Conservation (phyloP, 768 basidiomycete species). For the Russula brevipes region DNA sequence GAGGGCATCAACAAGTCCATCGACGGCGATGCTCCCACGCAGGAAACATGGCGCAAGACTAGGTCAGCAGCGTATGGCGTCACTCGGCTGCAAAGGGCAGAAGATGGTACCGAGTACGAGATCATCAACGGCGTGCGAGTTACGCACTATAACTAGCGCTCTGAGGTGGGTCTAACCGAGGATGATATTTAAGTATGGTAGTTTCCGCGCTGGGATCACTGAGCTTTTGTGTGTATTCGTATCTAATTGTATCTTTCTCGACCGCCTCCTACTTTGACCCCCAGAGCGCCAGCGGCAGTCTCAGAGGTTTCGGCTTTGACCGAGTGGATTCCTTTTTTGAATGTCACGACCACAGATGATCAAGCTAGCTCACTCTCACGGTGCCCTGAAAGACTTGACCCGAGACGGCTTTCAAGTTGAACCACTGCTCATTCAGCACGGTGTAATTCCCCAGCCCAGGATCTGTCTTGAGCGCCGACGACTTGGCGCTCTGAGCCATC, state of each 20-base stretch:
- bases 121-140: constrained; percentile 33
- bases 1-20: constrained; percentile 31
- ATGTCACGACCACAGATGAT: not conserved
- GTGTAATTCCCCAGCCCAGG: not conserved
- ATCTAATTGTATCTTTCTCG: not conserved
- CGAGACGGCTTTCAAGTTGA: not conserved
- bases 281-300: not conserved
- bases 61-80: constrained; percentile 33
- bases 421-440: not conserved
- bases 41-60: constrained; percentile 33
- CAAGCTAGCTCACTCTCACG: not conserved
- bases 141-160: constrained; percentile 32
- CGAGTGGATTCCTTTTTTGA: not conserved
- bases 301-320: not conserved
- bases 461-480: not conserved
- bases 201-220: not conserved
- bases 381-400: not conserved
- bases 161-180: not conserved
- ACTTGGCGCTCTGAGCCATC: not conserved
- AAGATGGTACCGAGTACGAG: constrained; percentile 34
- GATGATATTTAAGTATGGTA: not conserved
- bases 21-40: constrained; percentile 30
- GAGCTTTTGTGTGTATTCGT: not conserved
- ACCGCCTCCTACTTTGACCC: not conserved
- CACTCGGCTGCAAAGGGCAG: constrained; percentile 29